Conservation (phyloP, 192 early-diverging fungal species). For the Pecoramyces ruminantium region DNA sequence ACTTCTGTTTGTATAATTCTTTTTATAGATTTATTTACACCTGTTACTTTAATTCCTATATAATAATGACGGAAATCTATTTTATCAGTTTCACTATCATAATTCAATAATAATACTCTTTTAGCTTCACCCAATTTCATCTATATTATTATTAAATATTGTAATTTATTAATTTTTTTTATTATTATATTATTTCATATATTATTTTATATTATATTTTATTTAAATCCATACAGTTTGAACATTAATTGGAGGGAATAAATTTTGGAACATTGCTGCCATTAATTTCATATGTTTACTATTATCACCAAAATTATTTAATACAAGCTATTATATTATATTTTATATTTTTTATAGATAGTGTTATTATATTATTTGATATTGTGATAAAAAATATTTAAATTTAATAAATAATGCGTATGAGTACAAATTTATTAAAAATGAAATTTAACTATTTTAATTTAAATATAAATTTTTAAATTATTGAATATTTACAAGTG, state of each 20-base stretch:
- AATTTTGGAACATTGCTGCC: constrained; percentile 86
- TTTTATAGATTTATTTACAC: constrained; percentile 81
- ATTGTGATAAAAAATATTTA: no score
- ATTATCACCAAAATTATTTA: constrained; percentile 61
- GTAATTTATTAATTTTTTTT: no score
- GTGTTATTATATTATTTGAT: no score
- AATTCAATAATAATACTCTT: constrained; percentile 82
- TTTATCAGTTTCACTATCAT: constrained; percentile 58
- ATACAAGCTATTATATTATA: constrained; percentile 47
- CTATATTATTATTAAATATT: constrained; percentile 10
- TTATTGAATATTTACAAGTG: constrained; percentile 50
- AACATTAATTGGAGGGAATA: constrained; percentile 92
- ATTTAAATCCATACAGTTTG: constrained; percentile 50
- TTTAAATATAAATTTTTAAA: no score
- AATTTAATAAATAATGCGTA: no score
- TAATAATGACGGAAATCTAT: constrained; percentile 92
- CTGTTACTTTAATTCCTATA: constrained; percentile 71
- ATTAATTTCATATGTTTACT: constrained; percentile 74
- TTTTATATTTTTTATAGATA: no score
- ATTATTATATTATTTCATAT: no score
- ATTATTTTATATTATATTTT: no score
- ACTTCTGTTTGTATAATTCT: constrained; percentile 56
- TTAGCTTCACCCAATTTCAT: constrained; percentile 81
- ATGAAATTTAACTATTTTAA: no score
- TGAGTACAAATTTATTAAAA: no score